A percentile compares a stretch with the other conserved stretches of the same genome.
Evolutionary conservation across 2,329 filamentous ascomycete species (phyloP).

Genomic region (Bertia moriformis): DNA sequence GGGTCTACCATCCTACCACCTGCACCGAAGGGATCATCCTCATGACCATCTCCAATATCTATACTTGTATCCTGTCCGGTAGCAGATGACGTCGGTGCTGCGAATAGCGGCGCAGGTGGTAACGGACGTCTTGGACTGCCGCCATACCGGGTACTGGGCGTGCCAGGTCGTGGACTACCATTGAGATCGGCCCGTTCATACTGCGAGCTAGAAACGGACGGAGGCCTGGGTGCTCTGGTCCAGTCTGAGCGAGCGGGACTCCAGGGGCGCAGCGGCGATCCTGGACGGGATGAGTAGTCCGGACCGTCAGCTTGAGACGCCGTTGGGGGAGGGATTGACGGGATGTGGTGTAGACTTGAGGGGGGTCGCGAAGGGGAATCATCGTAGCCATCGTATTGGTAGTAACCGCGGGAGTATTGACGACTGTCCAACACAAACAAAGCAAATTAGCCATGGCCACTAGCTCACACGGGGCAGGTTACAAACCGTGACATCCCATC

Average conservation of each 20-base stretch:
- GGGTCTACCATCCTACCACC: constrained; percentile 22
- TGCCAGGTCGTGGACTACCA: constrained; percentile 54
- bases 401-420: not conserved
- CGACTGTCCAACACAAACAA: not conserved
- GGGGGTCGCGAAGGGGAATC: not conserved
- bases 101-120: constrained; percentile 56
- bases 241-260: not conserved
- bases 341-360: not conserved
- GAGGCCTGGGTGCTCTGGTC: not conserved
- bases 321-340: not conserved
- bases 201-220: constrained; percentile 25
- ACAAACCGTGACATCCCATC: not conserved
- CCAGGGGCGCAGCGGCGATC: not conserved
- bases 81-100: constrained; percentile 26
- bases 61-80: constrained; percentile 34
- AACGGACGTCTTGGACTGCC: constrained; percentile 52
- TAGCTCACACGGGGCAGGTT: not conserved
- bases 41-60: constrained; percentile 25
- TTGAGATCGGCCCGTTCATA: constrained; percentile 59
- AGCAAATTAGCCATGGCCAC: not conserved
- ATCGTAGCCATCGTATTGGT: not conserved
- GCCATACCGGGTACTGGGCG: constrained; percentile 52
- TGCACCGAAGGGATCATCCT: constrained; percentile 36
- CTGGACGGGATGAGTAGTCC: not conserved
- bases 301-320: not conserved